A percentile compares a stretch with the other conserved stretches of the same genome.
These are phyloP conservation scores for Penicillium flavigenum DNA, from an alignment of 495 filamentous ascomycete genomes.

Conservation along the genomic window DNA sequence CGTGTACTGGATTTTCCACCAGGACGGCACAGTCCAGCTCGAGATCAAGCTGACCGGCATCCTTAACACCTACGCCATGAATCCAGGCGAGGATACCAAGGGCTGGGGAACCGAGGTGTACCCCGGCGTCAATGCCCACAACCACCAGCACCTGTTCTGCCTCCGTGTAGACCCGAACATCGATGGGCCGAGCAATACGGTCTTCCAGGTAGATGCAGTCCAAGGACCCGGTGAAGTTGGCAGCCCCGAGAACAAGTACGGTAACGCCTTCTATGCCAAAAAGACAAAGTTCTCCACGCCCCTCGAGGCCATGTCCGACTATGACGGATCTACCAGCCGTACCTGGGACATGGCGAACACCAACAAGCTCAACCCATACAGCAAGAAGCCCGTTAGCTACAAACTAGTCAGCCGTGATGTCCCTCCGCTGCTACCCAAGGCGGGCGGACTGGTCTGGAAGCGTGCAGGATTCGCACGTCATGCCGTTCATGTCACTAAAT, in stretches of 20 bases:
- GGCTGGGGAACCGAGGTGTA: constrained; percentile 96
- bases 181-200: constrained; percentile 81
- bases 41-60: constrained; percentile 97
- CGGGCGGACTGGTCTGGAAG: constrained; percentile 87
- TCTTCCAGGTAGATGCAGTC: constrained; percentile 77
- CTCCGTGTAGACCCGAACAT: constrained; percentile 86
- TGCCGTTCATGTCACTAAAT: constrained; percentile 88
- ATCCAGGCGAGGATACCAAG: constrained; percentile 76
- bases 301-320: constrained; percentile 72
- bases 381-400: constrained; percentile 83
- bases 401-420: constrained; percentile 89
- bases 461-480: constrained; percentile 88
- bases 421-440: constrained; percentile 75
- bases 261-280: constrained; percentile 92
- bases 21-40: constrained; percentile 89
- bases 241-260: constrained; percentile 80
- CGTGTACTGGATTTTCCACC: constrained; percentile 90
- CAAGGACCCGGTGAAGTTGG: constrained; percentile 68
- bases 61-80: constrained; percentile 87
- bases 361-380: constrained; percentile 80
- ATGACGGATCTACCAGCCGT: constrained; percentile 72
- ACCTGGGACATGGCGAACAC: constrained; percentile 93
- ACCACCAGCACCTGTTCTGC: constrained; percentile 97
- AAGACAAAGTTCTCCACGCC: constrained; percentile 78
- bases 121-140: constrained; percentile 74